These are phyloP conservation scores for Scutellaria galericulata DNA, from an alignment of 257 asterid genomes.

Conservation along the genomic window DNA sequence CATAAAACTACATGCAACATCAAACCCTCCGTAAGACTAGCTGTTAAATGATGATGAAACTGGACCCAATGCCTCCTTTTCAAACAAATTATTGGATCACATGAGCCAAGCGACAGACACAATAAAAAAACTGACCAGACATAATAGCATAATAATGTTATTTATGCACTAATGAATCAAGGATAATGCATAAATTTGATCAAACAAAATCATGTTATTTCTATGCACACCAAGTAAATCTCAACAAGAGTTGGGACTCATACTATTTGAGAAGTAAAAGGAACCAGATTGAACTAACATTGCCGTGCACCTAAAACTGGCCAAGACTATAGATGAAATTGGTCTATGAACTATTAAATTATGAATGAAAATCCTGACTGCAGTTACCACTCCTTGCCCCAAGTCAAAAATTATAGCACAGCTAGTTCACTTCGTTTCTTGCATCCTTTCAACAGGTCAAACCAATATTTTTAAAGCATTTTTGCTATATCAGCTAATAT, in stretches of 20 bases:
- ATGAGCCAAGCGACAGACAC: neutral
- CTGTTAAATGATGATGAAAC: neutral
- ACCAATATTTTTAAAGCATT: constrained; percentile 4
- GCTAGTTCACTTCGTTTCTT: neutral
- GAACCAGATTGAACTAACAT: neutral
- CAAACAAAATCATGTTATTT: neutral
- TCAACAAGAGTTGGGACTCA: neutral
- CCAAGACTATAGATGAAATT: neutral
- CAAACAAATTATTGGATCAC: neutral
- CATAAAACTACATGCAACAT: neutral
- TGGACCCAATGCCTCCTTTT: neutral
- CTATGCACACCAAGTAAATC: constrained; percentile 8
- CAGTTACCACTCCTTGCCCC: neutral
- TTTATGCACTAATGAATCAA: too few species aligned
- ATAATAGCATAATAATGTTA: neutral
- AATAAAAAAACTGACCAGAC: neutral
- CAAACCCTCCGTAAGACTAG: neutral
- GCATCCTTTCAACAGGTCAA: neutral
- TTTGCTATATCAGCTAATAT: neutral
- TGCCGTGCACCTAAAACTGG: constrained; percentile 3
- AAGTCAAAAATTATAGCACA: neutral
- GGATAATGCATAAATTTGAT: neutral
- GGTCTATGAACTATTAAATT: neutral
- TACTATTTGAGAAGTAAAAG: neutral
- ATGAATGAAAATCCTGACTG: neutral